phyloP scores from a whole-genome alignment of 805 yeast genomes.

The Metschnikowia peoriensis region DNA sequence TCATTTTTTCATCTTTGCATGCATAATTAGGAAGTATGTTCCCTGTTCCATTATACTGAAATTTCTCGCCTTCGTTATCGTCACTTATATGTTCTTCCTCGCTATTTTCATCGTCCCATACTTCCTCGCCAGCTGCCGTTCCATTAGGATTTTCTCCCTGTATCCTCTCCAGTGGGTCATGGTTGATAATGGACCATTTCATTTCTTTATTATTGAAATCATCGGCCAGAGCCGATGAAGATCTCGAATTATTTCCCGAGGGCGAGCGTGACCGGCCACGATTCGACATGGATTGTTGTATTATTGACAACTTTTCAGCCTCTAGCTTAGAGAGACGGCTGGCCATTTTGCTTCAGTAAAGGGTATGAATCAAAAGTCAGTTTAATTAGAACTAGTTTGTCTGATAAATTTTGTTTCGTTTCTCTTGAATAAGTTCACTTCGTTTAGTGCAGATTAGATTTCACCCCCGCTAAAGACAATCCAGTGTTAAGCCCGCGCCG shows the following conservation, averaged over 20 bases:
- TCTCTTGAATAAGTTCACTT: too few species aligned
- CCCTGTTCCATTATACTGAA: slow-evolving; percentile 61
- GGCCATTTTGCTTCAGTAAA: slow-evolving; percentile 22
- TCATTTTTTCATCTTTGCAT: slow-evolving; percentile 40
- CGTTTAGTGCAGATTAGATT: neutral
- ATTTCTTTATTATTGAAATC: slow-evolving; percentile 39
- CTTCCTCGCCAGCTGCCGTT: slow-evolving; percentile 5
- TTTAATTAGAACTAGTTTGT: too few species aligned
- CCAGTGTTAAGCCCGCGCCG: slow-evolving; percentile 1
- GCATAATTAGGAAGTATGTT: slow-evolving; percentile 58
- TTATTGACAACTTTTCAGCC: slow-evolving; percentile 41
- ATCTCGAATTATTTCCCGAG: slow-evolving; percentile 28
- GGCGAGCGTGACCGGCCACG: slow-evolving; percentile 42
- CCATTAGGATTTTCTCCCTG: slow-evolving; percentile 13
- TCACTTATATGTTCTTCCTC: slow-evolving; percentile 64
- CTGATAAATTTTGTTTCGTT: neutral
- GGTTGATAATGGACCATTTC: slow-evolving; percentile 66
- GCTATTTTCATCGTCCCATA: slow-evolving; percentile 37
- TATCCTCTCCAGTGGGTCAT: slow-evolving; percentile 72
- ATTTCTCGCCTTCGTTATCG: slow-evolving; percentile 54
- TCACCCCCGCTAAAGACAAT: slow-evolving; percentile 1
- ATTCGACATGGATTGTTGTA: slow-evolving; percentile 35
- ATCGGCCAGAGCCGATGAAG: slow-evolving; percentile 36
- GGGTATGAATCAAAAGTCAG: too few species aligned
- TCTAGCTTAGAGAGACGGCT: slow-evolving; percentile 38